phyloP scores from a whole-genome alignment of 208 protist genomes.

The Crithidia bombi region DNA sequence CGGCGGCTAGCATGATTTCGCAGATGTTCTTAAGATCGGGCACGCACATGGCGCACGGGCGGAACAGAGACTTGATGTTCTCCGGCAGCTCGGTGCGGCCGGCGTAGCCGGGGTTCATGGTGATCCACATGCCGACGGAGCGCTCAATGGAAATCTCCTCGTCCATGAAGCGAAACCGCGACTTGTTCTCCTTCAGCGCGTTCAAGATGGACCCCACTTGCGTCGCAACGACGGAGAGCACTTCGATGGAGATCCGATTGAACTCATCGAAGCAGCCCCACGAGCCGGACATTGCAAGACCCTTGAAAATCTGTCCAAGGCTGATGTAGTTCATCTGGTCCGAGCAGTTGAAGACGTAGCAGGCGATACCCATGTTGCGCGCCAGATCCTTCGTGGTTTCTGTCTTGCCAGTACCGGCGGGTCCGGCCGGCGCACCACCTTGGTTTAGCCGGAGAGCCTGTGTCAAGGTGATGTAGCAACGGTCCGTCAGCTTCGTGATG shows the following conservation, averaged over 20 bases:
- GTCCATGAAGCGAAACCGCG: slow-evolving; percentile 95
- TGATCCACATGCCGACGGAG: slow-evolving; percentile 96
- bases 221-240: slow-evolving; percentile 98
- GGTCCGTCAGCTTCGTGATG: slow-evolving; percentile 98
- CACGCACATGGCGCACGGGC: slow-evolving; percentile 98
- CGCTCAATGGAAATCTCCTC: slow-evolving; percentile 93
- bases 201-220: slow-evolving; percentile 98
- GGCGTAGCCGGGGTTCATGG: slow-evolving; percentile 98
- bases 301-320: slow-evolving; percentile 98
- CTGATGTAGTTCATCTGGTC: slow-evolving; percentile 99
- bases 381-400: slow-evolving; percentile 96
- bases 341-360: slow-evolving; percentile 97
- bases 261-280: slow-evolving; percentile 99
- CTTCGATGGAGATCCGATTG: slow-evolving; percentile 96
- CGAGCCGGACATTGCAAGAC: slow-evolving; percentile 95
- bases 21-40: slow-evolving; percentile 99
- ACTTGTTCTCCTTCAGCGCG: slow-evolving; percentile 96
- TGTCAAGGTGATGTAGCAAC: slow-evolving; percentile 98
- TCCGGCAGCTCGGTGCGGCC: slow-evolving; percentile 97
- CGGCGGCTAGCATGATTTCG: slow-evolving; percentile 98
- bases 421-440: slow-evolving; percentile 93
- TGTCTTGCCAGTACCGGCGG: slow-evolving; percentile 95
- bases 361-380: slow-evolving; percentile 94
- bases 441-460: slow-evolving; percentile 93
- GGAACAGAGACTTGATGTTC: slow-evolving; percentile 97